Conservation (phyloP, 1,139 yeast genomes). For the Magnusiomyces clavatus region DNA sequence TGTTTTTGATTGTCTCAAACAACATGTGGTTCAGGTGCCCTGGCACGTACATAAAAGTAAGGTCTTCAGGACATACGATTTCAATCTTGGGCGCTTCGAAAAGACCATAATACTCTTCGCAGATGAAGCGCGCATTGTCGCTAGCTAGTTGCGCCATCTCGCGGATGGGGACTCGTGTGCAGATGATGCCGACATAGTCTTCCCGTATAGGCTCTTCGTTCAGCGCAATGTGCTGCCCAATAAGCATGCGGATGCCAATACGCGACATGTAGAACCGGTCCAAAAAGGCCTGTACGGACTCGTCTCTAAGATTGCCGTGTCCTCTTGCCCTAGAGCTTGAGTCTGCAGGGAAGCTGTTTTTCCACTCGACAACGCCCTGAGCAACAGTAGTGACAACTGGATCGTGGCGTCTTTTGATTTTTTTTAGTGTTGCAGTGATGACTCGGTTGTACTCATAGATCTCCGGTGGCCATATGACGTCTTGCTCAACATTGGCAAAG, state of each 20-base stretch:
- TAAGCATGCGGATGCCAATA: constrained; percentile 81
- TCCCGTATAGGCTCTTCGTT: constrained; percentile 50
- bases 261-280: constrained; percentile 82
- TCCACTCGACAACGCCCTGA: constrained; percentile 90
- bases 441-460: constrained; percentile 61
- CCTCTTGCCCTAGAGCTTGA: neutral
- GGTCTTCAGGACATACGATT: constrained; percentile 60
- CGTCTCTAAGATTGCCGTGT: constrained; percentile 28
- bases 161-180: constrained; percentile 70
- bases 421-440: constrained; percentile 59
- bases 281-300: constrained; percentile 65
- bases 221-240: constrained; percentile 81
- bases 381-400: constrained; percentile 93
- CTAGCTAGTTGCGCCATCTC: constrained; percentile 80
- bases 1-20: constrained; percentile 77
- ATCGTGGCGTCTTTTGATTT: constrained; percentile 78
- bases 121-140: constrained; percentile 77
- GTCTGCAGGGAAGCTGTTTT: constrained; percentile 36
- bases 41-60: constrained; percentile 80
- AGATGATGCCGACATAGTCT: constrained; percentile 76
- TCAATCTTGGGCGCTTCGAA: constrained; percentile 78
- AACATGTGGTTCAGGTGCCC: constrained; percentile 86
- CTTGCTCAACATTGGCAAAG: constrained; percentile 50
- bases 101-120: constrained; percentile 80
- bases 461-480: constrained; percentile 62